Percentiles rank a stretch among this genome's conserved stretches.
Conservation (phyloP, 306 rosid genomes). For the Quercus variabilis region DNA sequence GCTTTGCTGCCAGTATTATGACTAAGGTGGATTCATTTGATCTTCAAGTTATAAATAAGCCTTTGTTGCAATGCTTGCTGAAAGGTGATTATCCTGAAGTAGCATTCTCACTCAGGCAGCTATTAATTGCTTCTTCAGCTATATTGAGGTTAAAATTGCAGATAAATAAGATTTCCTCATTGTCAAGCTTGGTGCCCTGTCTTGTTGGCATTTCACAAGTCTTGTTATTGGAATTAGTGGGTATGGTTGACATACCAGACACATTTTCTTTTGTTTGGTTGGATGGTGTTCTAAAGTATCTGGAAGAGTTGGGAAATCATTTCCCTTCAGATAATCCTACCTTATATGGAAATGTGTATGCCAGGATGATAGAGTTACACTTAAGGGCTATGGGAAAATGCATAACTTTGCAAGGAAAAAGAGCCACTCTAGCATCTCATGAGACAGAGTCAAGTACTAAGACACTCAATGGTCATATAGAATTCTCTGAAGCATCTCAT, state of each 20-base stretch:
- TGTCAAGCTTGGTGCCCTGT: constrained; percentile 44
- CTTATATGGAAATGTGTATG: constrained; percentile 49
- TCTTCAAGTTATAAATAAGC: constrained; percentile 43
- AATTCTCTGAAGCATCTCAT: constrained; percentile 46
- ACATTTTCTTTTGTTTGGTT: constrained; percentile 65
- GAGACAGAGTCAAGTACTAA: constrained; percentile 64
- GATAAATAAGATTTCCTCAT: constrained; percentile 33
- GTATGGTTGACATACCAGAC: constrained; percentile 56
- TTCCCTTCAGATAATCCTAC: constrained; percentile 61
- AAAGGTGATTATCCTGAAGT: constrained; percentile 58
- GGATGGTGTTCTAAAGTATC: constrained; percentile 70
- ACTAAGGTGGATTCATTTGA: constrained; percentile 44
- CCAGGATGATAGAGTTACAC: constrained; percentile 55
- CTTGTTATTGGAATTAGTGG: constrained; percentile 58
- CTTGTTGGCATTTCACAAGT: constrained; percentile 52
- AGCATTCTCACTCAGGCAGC: constrained; percentile 67
- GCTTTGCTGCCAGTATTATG: constrained; percentile 42
- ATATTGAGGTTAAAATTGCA: constrained; percentile 63
- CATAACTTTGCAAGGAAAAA: constrained; percentile 75
- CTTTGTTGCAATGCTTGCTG: constrained; percentile 57
- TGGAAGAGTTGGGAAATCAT: constrained; percentile 66
- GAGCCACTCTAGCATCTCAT: constrained; percentile 66
- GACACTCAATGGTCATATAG: constrained; percentile 36
- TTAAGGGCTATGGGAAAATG: constrained; percentile 74
- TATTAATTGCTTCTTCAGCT: constrained; percentile 62